These are phyloP conservation scores for Tetrapyrgos nigripes DNA, from an alignment of 1,284 basidiomycete species.

Conservation along the genomic window DNA sequence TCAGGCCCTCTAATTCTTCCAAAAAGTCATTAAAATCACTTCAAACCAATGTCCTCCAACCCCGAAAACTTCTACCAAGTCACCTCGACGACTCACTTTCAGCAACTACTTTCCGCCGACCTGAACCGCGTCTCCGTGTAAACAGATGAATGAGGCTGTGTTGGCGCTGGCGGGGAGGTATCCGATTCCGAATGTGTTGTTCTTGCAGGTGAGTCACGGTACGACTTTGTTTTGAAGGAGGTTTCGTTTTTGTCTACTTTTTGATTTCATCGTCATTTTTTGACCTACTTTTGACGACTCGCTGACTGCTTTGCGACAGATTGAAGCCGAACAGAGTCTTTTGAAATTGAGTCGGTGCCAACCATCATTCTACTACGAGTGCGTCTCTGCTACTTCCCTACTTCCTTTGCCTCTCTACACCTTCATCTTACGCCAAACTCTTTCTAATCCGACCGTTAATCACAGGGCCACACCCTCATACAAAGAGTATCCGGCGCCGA, in stretches of 20 bases:
- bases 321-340: constrained; percentile 97
- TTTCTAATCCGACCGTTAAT: constrained; percentile 46
- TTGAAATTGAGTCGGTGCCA: constrained; percentile 93
- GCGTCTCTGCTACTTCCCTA: constrained; percentile 26
- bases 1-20: too few species aligned
- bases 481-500: constrained; percentile 87
- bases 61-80: constrained; percentile 62
- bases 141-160: constrained; percentile 84
- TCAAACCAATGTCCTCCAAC: constrained; percentile 42
- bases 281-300: background rate
- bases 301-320: constrained; percentile 48
- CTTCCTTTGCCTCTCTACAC: background rate
- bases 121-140: constrained; percentile 82
- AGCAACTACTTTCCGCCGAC: constrained; percentile 76
- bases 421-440: constrained; percentile 3
- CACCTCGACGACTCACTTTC: constrained; percentile 74
- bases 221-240: too few species aligned
- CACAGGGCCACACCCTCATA: constrained; percentile 90
- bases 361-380: constrained; percentile 86
- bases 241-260: background rate
- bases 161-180: constrained; percentile 76
- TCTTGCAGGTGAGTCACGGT: constrained; percentile 64
- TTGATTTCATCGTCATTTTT: background rate
- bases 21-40: background rate
- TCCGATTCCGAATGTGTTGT: constrained; percentile 68